A percentile compares a stretch with the other conserved stretches of the same genome.
phyloP scores from a whole-genome alignment of 2,329 filamentous ascomycete species.

The Paraconiothyrium sp. region DNA sequence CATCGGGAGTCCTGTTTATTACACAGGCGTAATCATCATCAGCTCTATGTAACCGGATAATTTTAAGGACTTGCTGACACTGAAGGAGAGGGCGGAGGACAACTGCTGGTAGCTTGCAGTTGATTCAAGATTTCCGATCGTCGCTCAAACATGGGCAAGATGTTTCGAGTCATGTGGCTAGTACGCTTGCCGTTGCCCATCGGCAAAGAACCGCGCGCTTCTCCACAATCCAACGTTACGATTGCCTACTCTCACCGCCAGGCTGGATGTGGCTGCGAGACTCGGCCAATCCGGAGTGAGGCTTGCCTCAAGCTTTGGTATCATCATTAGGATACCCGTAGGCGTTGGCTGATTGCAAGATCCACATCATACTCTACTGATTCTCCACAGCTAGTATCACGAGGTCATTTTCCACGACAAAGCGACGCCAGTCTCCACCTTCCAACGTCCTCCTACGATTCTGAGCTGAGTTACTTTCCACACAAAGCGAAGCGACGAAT shows the following conservation, averaged over 20 bases:
- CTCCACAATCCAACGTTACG: background rate
- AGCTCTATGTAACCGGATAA: background rate
- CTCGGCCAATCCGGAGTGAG: slow-evolving; percentile 6
- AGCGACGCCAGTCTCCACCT: background rate
- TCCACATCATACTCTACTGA: background rate
- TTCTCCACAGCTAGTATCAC: slow-evolving; percentile 1
- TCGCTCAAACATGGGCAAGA: background rate
- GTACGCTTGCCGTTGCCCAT: background rate
- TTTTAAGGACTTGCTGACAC: background rate
- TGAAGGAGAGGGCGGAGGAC: background rate
- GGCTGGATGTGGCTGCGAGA: slow-evolving; percentile 4
- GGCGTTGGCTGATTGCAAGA: background rate
- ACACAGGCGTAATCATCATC: background rate
- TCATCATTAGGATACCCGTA: background rate
- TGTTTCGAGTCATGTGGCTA: background rate
- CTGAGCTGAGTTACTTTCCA: background rate
- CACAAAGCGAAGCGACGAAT: slow-evolving; percentile 9
- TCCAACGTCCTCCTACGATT: slow-evolving; percentile 7
- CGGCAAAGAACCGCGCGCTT: background rate
- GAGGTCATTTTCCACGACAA: background rate
- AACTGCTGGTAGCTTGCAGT: background rate
- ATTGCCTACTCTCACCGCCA: slow-evolving; percentile 8
- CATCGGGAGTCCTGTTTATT: background rate
- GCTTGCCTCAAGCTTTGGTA: background rate
- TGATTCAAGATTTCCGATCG: background rate